Percentiles rank a stretch among this genome's conserved stretches.
These are phyloP conservation scores for Bothriochloa decipiens DNA, from an alignment of 176 grass and related monocot species.

Conservation along the genomic window DNA sequence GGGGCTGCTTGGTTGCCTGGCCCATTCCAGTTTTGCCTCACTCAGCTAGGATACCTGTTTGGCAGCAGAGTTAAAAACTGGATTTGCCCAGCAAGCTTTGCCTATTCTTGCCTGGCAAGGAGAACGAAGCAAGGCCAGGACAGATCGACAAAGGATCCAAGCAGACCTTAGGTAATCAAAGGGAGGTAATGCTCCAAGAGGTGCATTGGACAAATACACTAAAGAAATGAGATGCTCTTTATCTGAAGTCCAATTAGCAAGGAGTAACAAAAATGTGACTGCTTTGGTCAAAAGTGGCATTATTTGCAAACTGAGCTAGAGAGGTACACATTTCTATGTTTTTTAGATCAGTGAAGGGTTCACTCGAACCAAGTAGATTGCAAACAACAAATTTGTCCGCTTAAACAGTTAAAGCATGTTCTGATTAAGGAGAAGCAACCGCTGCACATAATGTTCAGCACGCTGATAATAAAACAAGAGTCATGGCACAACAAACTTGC, in stretches of 20 bases:
- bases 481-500: neutral
- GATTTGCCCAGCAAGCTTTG: too few relatives aligned
- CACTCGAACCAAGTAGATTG: neutral
- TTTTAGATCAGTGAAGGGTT: constrained; percentile 17
- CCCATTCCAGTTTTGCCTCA: too few relatives aligned
- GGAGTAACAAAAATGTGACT: constrained; percentile 10
- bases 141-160: too few relatives aligned
- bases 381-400: constrained; percentile 1
- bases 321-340: neutral
- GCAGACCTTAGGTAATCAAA: too few relatives aligned
- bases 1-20: too few relatives aligned
- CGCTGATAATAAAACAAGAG: neutral
- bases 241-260: neutral
- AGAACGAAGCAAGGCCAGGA: too few relatives aligned
- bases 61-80: too few relatives aligned
- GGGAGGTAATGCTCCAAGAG: neutral
- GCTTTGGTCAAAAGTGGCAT: constrained; percentile 3
- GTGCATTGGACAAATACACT: neutral
- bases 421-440: neutral
- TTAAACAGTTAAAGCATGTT: neutral
- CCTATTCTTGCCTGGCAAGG: too few relatives aligned
- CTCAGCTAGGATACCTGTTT: too few relatives aligned
- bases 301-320: neutral
- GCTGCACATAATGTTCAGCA: neutral
- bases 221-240: neutral